These are phyloP conservation scores for Plasmodium gaboni DNA, from an alignment of 169 alveolate species.

Conservation along the genomic window DNA sequence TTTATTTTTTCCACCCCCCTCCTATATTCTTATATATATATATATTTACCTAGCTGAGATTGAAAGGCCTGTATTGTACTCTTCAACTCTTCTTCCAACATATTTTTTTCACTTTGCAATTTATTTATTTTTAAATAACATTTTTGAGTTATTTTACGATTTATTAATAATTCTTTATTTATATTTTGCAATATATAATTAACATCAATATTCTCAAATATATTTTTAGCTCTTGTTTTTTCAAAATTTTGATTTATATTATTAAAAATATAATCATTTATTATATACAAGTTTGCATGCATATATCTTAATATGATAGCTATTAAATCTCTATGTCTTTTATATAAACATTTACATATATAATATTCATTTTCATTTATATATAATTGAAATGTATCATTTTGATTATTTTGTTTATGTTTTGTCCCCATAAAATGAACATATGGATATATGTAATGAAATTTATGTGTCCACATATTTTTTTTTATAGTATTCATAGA, in stretches of 20 bases:
- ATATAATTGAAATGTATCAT: conserved; percentile 10
- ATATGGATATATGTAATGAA: conserved; percentile 40
- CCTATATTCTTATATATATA: neutral
- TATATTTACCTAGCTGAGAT: conserved; percentile 28
- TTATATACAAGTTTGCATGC: conserved; percentile 55
- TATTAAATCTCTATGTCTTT: conserved; percentile 59
- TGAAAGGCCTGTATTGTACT: conserved; percentile 66
- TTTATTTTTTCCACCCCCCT: no score
- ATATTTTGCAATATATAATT: conserved; percentile 35
- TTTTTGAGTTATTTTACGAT: conserved; percentile 25
- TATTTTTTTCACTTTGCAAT: conserved; percentile 45
- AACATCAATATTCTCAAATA: conserved; percentile 51
- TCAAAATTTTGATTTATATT: conserved; percentile 42
- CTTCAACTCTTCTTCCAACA: conserved; percentile 52
- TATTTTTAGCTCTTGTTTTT: conserved; percentile 23
- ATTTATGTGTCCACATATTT: conserved; percentile 50
- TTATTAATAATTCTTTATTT: conserved; percentile 32
- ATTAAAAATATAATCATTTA: conserved; percentile 56
- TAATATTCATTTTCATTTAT: conserved; percentile 23
- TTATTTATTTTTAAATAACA: conserved; percentile 21
- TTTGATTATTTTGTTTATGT: neutral
- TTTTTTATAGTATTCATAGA: no score
- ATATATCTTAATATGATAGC: conserved; percentile 43
- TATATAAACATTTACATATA: conserved; percentile 43
- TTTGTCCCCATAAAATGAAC: conserved; percentile 4